Evolutionary conservation across 2,329 filamentous ascomycete species (phyloP), one percentile per base, ranked within the genome.

Genomic region (Amauroascus verrucosus): DNA sequence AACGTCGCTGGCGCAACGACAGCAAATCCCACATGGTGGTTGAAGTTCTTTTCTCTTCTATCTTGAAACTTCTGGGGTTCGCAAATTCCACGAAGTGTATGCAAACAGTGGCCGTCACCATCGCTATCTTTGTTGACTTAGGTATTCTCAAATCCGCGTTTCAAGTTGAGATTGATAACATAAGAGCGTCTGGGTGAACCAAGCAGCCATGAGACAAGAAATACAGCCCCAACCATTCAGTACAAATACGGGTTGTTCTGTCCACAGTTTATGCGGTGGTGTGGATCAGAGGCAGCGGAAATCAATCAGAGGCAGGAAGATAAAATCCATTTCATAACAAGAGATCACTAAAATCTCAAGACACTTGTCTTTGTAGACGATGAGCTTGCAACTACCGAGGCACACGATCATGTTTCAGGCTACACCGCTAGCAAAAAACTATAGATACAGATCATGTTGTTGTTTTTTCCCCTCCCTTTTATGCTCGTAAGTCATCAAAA

Each of bases 341-440:
- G 38, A 50, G 48, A 50, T 50, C 26, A 24, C 37, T 28, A 28
- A 50, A 32, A 22, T 32, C 26, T 33, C 26, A 18, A 43, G 24
- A 33, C 9, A 35, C 41, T 37, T 37, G 20, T 43, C 48, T 41
- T 43, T 35, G 20, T 41, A 41, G 38, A 50, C 37, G 18, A 16
- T 50, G 48, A 37, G 46, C 37, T 33, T 22, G 37, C 47, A 43
- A 50, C 24, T 41, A 33, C 48, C 48, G 48, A 50, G 48, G 48
- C 48, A 50, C 37, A 11, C 47, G 14, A 43, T 22, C 37, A 16
- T 50, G 35, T 37, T n/a, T 43, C 48, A 50, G 28, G 26, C n/a
- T 41, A 37, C 35, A 33, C 41, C 46, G 11, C 48, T 50, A 49
- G 33, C 11, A 37, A 37, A 35, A n/a, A 49, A 49, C 11, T 11